phyloP scores from a whole-genome alignment of 1,139 yeast genomes.

The Blastobotrys raffinosifermentans region DNA sequence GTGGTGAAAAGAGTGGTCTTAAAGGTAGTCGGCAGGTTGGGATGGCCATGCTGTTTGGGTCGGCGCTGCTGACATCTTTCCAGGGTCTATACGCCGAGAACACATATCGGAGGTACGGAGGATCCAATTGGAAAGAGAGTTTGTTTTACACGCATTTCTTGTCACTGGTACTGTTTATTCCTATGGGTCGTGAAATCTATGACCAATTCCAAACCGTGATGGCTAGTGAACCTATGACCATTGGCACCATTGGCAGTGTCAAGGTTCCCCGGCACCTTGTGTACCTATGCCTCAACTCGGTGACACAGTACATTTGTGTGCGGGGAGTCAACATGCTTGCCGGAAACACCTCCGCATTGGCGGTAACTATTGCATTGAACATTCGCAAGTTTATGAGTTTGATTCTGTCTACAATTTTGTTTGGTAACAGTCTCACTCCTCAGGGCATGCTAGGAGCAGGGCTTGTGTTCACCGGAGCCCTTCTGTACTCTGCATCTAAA shows the following conservation, averaged over 20 bases:
- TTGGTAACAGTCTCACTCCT: conserved; percentile 40
- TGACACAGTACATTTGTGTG: conserved; percentile 60
- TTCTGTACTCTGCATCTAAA: conserved; percentile 35
- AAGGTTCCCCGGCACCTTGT: conserved; percentile 20
- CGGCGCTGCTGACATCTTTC: conserved; percentile 48
- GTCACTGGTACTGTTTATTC: conserved; percentile 50
- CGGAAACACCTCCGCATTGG: conserved; percentile 51
- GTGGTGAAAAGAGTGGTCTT: conserved; percentile 1
- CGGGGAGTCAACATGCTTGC: conserved; percentile 62
- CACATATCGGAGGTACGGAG: conserved; percentile 46
- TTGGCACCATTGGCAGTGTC: conserved; percentile 1
- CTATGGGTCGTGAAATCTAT: conserved; percentile 25
- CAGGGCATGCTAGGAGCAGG: conserved; percentile 42
- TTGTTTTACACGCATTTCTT: conserved; percentile 56
- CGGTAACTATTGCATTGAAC: conserved; percentile 54
- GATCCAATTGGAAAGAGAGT: conserved; percentile 55
- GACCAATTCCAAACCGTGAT: conserved; percentile 13
- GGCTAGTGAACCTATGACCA: conserved; percentile 8
- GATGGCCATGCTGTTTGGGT: conserved; percentile 39
- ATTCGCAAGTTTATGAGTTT: conserved; percentile 58
- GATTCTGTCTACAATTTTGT: conserved; percentile 46
- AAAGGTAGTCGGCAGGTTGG: conserved; percentile 33
- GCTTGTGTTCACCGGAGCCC: conserved; percentile 51
- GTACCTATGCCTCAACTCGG: conserved; percentile 41
- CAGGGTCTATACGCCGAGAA: conserved; percentile 53